These are phyloP conservation scores for Tylopilus sp. DNA, from an alignment of 768 basidiomycete genomes.

Conservation along the genomic window DNA sequence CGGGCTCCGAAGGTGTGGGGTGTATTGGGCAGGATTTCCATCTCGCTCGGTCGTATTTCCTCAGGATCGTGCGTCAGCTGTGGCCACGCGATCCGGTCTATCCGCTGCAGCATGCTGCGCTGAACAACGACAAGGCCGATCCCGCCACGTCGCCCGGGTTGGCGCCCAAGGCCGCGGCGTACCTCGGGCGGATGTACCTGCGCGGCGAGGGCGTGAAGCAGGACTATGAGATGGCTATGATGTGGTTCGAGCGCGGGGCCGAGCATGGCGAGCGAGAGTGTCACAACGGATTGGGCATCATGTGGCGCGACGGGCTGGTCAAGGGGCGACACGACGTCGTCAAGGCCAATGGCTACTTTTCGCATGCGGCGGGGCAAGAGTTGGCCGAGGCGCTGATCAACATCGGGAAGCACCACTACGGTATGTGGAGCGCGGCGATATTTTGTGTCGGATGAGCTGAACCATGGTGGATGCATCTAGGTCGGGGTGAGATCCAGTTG, in stretches of 20 bases:
- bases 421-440: constrained; percentile 33
- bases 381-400: constrained; percentile 92
- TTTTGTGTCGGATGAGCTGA: constrained; percentile 3
- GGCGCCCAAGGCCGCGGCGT: constrained; percentile 81
- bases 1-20: constrained; percentile 90
- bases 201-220: constrained; percentile 87
- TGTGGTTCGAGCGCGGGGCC: constrained; percentile 92
- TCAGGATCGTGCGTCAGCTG: constrained; percentile 73
- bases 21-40: constrained; percentile 77
- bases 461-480: constrained; percentile 38
- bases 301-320: constrained; percentile 84
- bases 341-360: constrained; percentile 66
- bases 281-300: constrained; percentile 87
- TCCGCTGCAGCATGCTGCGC: constrained; percentile 42
- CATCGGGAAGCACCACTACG: constrained; percentile 75
- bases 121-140: constrained; percentile 45
- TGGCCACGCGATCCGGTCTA: constrained; percentile 83
- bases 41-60: constrained; percentile 80
- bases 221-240: constrained; percentile 71
- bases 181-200: constrained; percentile 90
- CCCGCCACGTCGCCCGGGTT: constrained; percentile 48
- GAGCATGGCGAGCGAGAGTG: constrained; percentile 83
- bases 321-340: constrained; percentile 64
- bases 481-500: constrained; percentile 57
- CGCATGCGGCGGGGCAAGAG: constrained; percentile 79